Evolutionary conservation across 441 rosid genomes (phyloP).

Genomic region (Syzygium malaccense): DNA sequence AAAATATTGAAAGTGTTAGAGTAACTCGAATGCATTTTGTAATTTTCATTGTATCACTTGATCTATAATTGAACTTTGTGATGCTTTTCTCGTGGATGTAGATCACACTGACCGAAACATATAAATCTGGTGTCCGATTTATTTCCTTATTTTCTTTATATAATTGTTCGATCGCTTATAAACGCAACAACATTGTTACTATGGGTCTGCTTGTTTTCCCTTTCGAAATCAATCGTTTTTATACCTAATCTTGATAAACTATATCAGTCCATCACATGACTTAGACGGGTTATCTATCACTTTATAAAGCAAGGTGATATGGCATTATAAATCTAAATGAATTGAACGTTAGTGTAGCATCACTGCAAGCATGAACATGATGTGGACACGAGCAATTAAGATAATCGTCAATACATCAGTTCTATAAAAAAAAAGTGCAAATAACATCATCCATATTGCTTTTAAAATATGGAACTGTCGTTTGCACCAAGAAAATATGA

Average conservation of each 20-base stretch:
- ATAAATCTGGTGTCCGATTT: background rate
- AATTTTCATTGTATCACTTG: background rate
- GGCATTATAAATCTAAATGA: background rate
- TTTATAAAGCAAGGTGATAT: background rate
- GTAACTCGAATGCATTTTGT: background rate
- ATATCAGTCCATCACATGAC: background rate
- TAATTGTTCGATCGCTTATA: background rate
- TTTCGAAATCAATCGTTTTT: background rate
- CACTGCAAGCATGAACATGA: background rate
- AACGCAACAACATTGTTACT: background rate
- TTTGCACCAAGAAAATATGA: background rate
- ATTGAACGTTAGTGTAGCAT: background rate
- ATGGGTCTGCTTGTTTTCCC: background rate
- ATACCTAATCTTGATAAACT: background rate
- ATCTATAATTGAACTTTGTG: background rate
- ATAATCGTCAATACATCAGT: background rate
- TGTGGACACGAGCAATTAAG: background rate
- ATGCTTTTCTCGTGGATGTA: rapidly evolving
- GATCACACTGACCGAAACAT: rapidly evolving
- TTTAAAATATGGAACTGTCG: background rate
- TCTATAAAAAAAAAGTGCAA: background rate
- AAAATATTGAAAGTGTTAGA: background rate
- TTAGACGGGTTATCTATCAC: background rate
- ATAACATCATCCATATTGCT: background rate
- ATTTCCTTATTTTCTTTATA: background rate